Conservation (phyloP, 495 filamentous ascomycete genomes). For the Talaromyces borbonicus region DNA sequence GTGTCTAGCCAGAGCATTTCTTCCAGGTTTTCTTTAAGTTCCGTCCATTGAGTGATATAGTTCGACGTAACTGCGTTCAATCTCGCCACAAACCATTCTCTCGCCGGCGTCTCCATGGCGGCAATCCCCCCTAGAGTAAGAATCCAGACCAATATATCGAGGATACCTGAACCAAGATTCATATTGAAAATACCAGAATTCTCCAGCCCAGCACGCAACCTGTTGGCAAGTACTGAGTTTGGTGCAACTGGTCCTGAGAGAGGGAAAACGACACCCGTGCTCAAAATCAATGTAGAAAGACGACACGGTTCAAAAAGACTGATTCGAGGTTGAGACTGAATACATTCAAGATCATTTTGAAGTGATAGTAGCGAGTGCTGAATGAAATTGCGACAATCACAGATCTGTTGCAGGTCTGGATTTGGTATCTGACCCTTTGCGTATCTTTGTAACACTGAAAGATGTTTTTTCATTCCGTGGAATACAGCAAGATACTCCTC, state of each 20-base stretch:
- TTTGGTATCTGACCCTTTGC: constrained; percentile 1
- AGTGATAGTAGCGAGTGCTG: constrained; percentile 24
- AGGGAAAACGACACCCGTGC: constrained; percentile 31
- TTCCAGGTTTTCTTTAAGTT: constrained; percentile 15
- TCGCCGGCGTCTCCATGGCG: constrained; percentile 14
- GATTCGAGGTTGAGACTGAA: constrained; percentile 10
- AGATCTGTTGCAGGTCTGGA: constrained; percentile 18
- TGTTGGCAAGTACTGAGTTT: constrained; percentile 16
- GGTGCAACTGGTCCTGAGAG: constrained; percentile 29
- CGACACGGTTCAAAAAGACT: constrained; percentile 29
- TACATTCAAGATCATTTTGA: constrained; percentile 10
- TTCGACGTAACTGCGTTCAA: constrained; percentile 14
- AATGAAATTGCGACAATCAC: constrained; percentile 30
- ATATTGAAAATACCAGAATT: not conserved
- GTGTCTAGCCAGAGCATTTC: constrained; percentile 27
- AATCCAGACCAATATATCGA: constrained; percentile 22
- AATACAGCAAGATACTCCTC: constrained; percentile 22
- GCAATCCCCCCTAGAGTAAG: constrained; percentile 30
- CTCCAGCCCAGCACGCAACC: constrained; percentile 10
- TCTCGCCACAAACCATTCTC: constrained; percentile 23
- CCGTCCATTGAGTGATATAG: constrained; percentile 16
- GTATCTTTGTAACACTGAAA: constrained; percentile 16
- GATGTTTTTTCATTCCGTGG: constrained; percentile 22
- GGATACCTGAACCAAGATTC: not conserved
- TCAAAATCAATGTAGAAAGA: constrained; percentile 24